phyloP scores from a whole-genome alignment of 176 grass and related monocot genomes.

The Eragrostis nindensis region DNA sequence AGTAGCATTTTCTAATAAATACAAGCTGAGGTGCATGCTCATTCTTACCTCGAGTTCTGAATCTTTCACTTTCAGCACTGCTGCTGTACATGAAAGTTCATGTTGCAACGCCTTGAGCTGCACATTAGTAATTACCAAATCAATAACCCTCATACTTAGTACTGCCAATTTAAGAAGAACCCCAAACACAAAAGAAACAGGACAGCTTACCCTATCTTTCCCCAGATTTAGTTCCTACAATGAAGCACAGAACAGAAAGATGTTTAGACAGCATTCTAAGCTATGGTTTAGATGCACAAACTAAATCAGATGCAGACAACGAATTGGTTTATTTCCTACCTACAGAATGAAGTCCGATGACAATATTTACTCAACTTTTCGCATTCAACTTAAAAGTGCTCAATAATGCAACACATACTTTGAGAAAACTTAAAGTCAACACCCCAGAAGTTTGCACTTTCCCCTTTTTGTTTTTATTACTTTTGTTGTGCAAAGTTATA shows the following conservation, averaged over 20 bases:
- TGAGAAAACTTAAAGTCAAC: background rate
- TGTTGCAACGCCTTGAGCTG: constrained; percentile 70
- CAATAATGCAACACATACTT: background rate
- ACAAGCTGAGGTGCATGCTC: constrained; percentile 1
- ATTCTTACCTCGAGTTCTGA: constrained; percentile 52
- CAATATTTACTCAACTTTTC: background rate
- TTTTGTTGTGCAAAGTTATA: background rate
- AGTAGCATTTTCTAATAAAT: constrained; percentile 13
- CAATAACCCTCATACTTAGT: background rate
- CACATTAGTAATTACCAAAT: constrained; percentile 30
- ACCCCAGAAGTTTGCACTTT: background rate
- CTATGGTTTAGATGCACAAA: background rate
- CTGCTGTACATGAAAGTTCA: constrained; percentile 54
- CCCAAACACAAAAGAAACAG: constrained; percentile 8
- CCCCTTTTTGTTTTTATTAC: background rate
- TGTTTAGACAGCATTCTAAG: constrained; percentile 3
- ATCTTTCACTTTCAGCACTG: constrained; percentile 47
- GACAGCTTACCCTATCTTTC: constrained; percentile 64
- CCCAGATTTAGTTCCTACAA: constrained; percentile 67
- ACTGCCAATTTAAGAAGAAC: constrained; percentile 15
- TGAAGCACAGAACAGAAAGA: constrained; percentile 39
- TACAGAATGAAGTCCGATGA: background rate
- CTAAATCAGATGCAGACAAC: background rate
- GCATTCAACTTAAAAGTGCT: background rate
- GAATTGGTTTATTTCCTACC: background rate